Base-by-base conservation (phyloP, 1,139 yeast genomes). In the Pichia cactophila region DNA sequence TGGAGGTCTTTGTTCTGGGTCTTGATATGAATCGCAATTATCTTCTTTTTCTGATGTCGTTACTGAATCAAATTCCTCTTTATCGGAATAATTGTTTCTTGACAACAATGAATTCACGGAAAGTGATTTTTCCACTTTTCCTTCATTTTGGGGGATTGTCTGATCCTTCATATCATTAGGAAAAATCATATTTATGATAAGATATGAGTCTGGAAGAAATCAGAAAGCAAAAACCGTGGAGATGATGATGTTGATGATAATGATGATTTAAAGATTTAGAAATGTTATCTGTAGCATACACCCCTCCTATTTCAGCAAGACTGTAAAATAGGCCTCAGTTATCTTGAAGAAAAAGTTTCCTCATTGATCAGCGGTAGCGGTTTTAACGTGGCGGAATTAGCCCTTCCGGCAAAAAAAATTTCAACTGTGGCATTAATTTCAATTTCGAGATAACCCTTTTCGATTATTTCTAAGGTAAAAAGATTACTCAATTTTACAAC, bases 1-100 rank as follows among this genome's bases (percentile, higher is more conserved):
- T 10, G 61, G 63, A 0, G 71, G 70, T 14, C 70, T 51, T 47
- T 58, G 56, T 51, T 64, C 68, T 1, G 63, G 61, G 44, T 62
- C 63, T 5, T 36, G 23, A 41, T 60, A 49, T 9, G 47, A 38
- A 3, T 16, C 26, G 4, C 58, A 50, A 5, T 12, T 43, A 37
- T 51, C 49, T 6, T 46, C 41, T 41, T 45, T 54, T 11, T 52
- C 56, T 7, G 54, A n/a, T 26, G 46, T 23, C 3, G 28, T 35
- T 35, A 35, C 10, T 2, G 20, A 17, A 16, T 17, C 11, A 6
- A 7, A 1, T 5, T 35, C 20, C 2, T n/a, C 8, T 16, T n/a
- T 11, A 16, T 11, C 26, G 2, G 31, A 28, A 9, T 3, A 2
- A 2, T 28, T 28, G 31, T 28, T 28, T 28, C 11, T 28, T 28